These are phyloP conservation scores for Leccinum subgranulosum DNA, from an alignment of 768 basidiomycete species.

Conservation along the genomic window DNA sequence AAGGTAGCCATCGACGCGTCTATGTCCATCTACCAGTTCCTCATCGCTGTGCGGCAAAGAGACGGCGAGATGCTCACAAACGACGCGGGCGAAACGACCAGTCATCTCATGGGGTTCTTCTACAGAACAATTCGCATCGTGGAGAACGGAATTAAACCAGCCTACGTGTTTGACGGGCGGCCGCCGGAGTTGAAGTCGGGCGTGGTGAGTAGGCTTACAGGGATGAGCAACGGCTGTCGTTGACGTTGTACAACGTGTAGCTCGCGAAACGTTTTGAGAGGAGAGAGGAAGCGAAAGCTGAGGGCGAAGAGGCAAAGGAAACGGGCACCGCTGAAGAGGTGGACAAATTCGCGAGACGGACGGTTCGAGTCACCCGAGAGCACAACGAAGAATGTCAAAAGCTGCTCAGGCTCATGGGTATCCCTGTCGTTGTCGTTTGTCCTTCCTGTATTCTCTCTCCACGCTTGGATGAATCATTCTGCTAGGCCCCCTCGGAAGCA, in stretches of 20 bases:
- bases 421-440: conserved; percentile 87
- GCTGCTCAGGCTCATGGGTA: conserved; percentile 91
- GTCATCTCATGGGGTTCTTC: conserved; percentile 98
- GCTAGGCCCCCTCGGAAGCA: conserved; percentile 94
- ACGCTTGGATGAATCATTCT: not conserved
- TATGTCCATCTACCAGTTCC: conserved; percentile 96
- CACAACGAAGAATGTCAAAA: conserved; percentile 95
- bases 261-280: conserved; percentile 94
- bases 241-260: conserved; percentile 39
- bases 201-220: conserved; percentile 61
- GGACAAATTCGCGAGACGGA: conserved; percentile 84
- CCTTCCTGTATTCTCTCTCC: not conserved
- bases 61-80: conserved; percentile 97
- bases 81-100: conserved; percentile 97
- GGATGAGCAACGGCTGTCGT: too few species aligned
- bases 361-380: conserved; percentile 91
- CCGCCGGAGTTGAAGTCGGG: conserved; percentile 97
- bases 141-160: conserved; percentile 97
- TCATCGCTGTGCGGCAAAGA: conserved; percentile 94
- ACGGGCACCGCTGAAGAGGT: conserved; percentile 91
- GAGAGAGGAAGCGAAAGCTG: conserved; percentile 91
- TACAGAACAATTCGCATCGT: conserved; percentile 97
- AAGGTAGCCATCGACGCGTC: conserved; percentile 99
- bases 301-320: conserved; percentile 95
- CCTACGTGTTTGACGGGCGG: conserved; percentile 98